Conservation (phyloP, 192 early-diverging fungal species). For the Backusella mclennaniae region DNA sequence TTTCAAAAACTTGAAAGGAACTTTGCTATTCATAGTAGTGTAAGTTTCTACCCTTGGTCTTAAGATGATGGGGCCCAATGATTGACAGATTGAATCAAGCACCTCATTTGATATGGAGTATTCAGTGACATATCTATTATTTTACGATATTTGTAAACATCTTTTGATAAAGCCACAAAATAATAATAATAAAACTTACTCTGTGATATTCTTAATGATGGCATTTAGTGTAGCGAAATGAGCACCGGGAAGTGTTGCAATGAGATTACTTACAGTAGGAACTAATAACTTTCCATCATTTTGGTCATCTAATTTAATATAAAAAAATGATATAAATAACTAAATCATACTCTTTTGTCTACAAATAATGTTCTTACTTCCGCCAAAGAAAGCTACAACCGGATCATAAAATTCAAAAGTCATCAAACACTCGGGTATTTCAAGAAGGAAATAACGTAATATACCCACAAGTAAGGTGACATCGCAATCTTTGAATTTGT, state of each 20-base stretch:
- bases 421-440: slow-evolving; percentile 65
- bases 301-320: slow-evolving; percentile 12
- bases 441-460: slow-evolving; percentile 67
- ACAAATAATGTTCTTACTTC: slow-evolving; percentile 30
- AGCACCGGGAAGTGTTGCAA: slow-evolving; percentile 41
- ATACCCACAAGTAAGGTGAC: slow-evolving; percentile 55
- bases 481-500: slow-evolving; percentile 56
- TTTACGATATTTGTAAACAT: not conserved
- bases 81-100: slow-evolving; percentile 37
- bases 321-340: not conserved
- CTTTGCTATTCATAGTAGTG: slow-evolving; percentile 43
- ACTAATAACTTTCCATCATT: slow-evolving; percentile 35
- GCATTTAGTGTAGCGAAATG: slow-evolving; percentile 47
- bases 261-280: slow-evolving; percentile 45
- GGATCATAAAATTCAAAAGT: slow-evolving; percentile 72
- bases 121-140: not conserved
- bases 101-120: slow-evolving; percentile 24
- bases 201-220: slow-evolving; percentile 30
- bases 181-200: slow-evolving; percentile 17
- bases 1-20: slow-evolving; percentile 38
- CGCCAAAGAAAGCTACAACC: slow-evolving; percentile 62
- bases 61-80: slow-evolving; percentile 49
- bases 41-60: slow-evolving; percentile 39
- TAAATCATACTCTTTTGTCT: not conserved
- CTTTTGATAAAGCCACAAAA: not conserved